Evolutionary conservation across 2,329 filamentous ascomycete genomes (phyloP).

Genomic region (Piedraia hortae): DNA sequence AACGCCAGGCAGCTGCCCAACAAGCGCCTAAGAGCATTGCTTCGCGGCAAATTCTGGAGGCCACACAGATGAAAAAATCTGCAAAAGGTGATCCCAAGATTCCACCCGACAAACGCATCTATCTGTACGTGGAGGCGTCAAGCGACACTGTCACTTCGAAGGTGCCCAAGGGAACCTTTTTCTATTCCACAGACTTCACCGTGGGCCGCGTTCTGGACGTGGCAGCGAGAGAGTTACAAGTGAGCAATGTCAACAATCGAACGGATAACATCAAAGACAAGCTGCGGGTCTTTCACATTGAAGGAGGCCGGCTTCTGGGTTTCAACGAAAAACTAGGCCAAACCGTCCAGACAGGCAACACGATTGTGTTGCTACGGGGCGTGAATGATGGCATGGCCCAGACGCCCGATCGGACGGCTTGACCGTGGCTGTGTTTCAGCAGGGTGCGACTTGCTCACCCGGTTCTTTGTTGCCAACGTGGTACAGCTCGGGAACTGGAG

Average conservation of each 20-base stretch:
- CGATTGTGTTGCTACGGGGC: conserved; percentile 63
- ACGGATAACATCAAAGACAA: conserved; percentile 49
- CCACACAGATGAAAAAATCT: conserved; percentile 55
- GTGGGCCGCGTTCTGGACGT: conserved; percentile 57
- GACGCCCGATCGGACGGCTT: conserved; percentile 7
- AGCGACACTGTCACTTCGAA: conserved; percentile 64
- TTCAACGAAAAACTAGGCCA: conserved; percentile 64
- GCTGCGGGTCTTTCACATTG: conserved; percentile 74
- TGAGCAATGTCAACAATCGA: conserved; percentile 63
- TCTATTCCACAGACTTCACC: conserved; percentile 45
- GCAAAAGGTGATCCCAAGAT: conserved; percentile 79
- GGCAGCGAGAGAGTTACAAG: conserved; percentile 48
- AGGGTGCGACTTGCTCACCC: not conserved
- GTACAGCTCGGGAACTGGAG: no score
- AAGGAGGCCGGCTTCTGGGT: conserved; percentile 61
- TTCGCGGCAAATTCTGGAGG: conserved; percentile 35
- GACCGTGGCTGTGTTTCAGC: not conserved
- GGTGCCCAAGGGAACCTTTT: conserved; percentile 34
- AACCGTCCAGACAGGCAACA: conserved; percentile 54
- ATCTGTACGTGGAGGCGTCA: conserved; percentile 72
- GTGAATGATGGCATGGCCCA: conserved; percentile 34
- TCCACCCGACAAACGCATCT: conserved; percentile 58
- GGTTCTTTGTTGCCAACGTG: not conserved
- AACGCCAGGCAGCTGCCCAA: conserved; percentile 20
- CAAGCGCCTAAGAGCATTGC: conserved; percentile 15